Evolutionary conservation across 1,284 basidiomycete genomes (phyloP).

Genomic region (Hemileia vastatrix): DNA sequence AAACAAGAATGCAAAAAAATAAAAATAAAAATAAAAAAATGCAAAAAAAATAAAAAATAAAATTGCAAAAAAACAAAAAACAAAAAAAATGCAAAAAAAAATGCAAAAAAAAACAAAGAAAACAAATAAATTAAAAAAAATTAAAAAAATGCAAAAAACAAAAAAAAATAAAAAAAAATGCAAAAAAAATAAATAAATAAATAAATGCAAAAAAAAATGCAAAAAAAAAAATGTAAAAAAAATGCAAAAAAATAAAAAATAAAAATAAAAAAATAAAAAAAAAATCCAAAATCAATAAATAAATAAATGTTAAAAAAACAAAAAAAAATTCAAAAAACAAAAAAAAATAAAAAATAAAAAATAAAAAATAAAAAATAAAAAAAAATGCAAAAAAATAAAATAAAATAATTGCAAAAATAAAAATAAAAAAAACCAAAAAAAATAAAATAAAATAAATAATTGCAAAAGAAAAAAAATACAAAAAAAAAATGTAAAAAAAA

Average conservation of each 20-base stretch:
- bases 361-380: background rate
- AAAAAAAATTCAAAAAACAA: background rate
- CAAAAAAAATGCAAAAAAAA: no score
- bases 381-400: background rate
- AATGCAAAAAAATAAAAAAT: background rate
- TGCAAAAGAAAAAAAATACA: background rate
- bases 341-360: background rate
- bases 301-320: background rate
- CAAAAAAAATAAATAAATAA: background rate
- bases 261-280: slow-evolving; percentile 3
- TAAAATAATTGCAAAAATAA: background rate
- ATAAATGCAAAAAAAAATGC: background rate
- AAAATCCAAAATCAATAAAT: background rate
- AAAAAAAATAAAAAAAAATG: no score
- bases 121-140: no score
- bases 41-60: no score
- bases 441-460: background rate
- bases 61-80: no score
- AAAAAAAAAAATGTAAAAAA: background rate
- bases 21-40: no score
- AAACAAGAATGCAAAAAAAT: no score
- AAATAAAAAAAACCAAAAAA: background rate
- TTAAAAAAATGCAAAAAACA: no score
- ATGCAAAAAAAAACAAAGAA: no score
- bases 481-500: background rate